Evolutionary conservation across 768 basidiomycete species (phyloP).

Genomic region (Phylloporus sp.): DNA sequence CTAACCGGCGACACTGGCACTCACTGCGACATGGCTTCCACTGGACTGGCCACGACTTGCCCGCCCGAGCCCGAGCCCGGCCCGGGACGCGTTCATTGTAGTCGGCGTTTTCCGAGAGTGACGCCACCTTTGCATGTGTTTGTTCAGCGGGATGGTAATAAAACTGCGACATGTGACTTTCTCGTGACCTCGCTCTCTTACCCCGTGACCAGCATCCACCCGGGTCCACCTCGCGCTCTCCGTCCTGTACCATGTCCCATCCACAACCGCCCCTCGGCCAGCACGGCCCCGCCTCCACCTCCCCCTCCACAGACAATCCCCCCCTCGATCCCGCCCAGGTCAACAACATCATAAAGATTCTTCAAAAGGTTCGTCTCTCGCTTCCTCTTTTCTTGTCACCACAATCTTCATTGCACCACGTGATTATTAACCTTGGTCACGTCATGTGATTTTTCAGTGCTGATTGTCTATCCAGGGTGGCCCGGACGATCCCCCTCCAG

Average conservation of each 20-base stretch:
- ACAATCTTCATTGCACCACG: slow-evolving; percentile 18
- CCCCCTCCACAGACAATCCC: slow-evolving; percentile 8
- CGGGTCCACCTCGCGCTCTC: slow-evolving; percentile 2
- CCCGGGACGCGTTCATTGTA: too few species aligned
- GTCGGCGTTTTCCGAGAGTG: slow-evolving; percentile 1
- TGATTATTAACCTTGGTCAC: slow-evolving; percentile 22
- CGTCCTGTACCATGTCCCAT: slow-evolving; percentile 12
- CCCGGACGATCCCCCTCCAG: slow-evolving; percentile 52
- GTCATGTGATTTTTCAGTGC: slow-evolving; percentile 12
- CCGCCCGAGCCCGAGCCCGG: too few species aligned
- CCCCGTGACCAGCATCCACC: slow-evolving; percentile 39
- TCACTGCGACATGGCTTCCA: too few species aligned
- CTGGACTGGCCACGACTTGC: too few species aligned
- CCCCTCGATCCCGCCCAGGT: slow-evolving; percentile 52
- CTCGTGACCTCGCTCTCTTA: slow-evolving; percentile 37
- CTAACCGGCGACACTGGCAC: too few species aligned
- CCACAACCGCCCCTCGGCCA: slow-evolving; percentile 11
- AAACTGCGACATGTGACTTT: slow-evolving; percentile 38
- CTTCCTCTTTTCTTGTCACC: too few species aligned
- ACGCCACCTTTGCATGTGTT: slow-evolving; percentile 30
- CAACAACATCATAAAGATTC: slow-evolving; percentile 53
- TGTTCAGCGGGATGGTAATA: slow-evolving; percentile 27
- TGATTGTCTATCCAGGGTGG: slow-evolving; percentile 33
- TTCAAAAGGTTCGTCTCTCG: slow-evolving; percentile 45
- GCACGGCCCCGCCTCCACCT: slow-evolving; percentile 11